Evolutionary conservation across 2,329 filamentous ascomycete species (phyloP).

Genomic region (Xylaria arbuscula): DNA sequence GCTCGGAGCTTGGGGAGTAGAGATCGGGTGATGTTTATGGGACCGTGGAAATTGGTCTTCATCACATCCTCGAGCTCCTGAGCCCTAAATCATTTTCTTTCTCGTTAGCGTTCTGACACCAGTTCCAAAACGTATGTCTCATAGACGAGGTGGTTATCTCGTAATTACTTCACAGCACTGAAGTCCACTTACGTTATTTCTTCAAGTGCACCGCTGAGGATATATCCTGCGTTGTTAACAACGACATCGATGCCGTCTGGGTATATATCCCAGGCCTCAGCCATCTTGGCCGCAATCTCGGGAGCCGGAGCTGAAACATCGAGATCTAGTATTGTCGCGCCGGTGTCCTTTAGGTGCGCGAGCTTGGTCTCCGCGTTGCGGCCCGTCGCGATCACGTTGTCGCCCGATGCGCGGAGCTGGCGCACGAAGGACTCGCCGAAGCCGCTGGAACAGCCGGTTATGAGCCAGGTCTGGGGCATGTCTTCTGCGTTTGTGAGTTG

Average conservation of each 20-base stretch:
- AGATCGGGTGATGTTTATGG: slow-evolving; percentile 52
- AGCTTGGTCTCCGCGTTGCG: slow-evolving; percentile 51
- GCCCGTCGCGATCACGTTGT: slow-evolving; percentile 56
- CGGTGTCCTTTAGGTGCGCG: slow-evolving; percentile 51
- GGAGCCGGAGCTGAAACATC: slow-evolving; percentile 43
- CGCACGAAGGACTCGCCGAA: slow-evolving; percentile 54
- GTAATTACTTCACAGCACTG: not conserved
- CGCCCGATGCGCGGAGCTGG: slow-evolving; percentile 52
- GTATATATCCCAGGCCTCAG: slow-evolving; percentile 39
- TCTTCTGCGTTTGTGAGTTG: not conserved
- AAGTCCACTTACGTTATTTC: slow-evolving; percentile 42
- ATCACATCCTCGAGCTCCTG: slow-evolving; percentile 46
- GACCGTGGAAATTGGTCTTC: slow-evolving; percentile 54
- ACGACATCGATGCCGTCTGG: slow-evolving; percentile 52
- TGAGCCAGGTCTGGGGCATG: slow-evolving; percentile 50
- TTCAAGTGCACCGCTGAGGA: slow-evolving; percentile 48
- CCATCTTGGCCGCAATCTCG: slow-evolving; percentile 42
- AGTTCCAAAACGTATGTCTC: not conserved
- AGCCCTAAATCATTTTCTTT: slow-evolving; percentile 32
- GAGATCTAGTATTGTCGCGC: slow-evolving; percentile 48
- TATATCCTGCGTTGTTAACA: slow-evolving; percentile 55
- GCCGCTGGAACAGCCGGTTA: slow-evolving; percentile 58
- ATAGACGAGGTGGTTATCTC: not conserved
- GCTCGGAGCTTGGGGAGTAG: slow-evolving; percentile 50
- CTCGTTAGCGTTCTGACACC: not conserved